Base-by-base conservation (phyloP, 768 basidiomycete species). In the Hypholoma sublateritium region DNA sequence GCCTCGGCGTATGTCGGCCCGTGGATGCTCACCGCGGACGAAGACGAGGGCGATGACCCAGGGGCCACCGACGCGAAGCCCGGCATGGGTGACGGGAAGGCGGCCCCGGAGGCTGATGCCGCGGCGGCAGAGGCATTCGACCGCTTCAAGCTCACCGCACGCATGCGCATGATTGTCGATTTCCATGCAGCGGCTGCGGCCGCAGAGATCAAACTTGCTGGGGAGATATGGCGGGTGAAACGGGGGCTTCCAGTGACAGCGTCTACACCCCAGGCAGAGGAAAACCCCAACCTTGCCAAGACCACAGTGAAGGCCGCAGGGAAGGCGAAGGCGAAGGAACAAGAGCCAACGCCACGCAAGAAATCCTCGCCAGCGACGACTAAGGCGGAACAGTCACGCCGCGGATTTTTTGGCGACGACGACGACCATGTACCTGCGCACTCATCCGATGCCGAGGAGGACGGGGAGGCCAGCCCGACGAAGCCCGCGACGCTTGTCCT, bases 101-200 rank as follows among this genome's bases (percentile, higher is more conserved):
- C 44, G 28, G n/a, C 21, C 45, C 75, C 75, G 45, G 74, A 70
- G 32, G 69, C 68, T 8, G 72, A 75, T 9, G 53, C 32, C 32
- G 43, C 19, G 28, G 34, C 53, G 3, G 53, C 53, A 13, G 53
- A 42, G 11, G 42, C 42, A n/a, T 78, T 79, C 46, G 75, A 76
- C 52, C 67, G 67, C 34, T 79, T 74, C 65, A 80, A 81, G 57
- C 74, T 79, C 68, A 67, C 75, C 19, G 72, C 73, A 2, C 77
- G 81, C 52, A 69, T 80, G 57, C 49, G 70, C 37, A 78, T 82
- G 70, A 77, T 83, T 58, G 71, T 76, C 55, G 70, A 84, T 67
- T 79, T 85, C 75, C 73, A 82, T 69, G 72, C 70, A 57, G 70
- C 70, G 34, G 80, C 80, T 14, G 79, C 76, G 7, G 65, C 70